Percentiles rank a stretch among this genome's conserved stretches.
Conservation (phyloP, 768 basidiomycete species). For the Mycena vulgaris region DNA sequence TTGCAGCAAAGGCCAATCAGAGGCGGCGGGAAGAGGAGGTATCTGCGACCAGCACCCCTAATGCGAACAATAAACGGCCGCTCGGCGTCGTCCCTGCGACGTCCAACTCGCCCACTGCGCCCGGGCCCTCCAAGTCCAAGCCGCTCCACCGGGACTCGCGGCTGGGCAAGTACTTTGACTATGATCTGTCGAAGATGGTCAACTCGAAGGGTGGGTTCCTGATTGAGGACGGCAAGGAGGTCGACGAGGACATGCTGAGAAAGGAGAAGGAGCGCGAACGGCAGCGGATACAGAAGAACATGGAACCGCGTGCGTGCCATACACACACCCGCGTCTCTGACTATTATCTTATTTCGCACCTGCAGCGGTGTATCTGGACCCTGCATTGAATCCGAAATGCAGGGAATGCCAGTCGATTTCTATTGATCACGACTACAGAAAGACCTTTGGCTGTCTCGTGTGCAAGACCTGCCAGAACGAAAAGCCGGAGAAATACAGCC, state of each 20-base stretch:
- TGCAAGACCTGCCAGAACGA: slow-evolving; percentile 94
- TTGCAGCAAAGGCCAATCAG: slow-evolving; percentile 81
- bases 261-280: slow-evolving; percentile 89
- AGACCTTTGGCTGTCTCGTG: slow-evolving; percentile 87
- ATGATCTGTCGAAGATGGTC: slow-evolving; percentile 96
- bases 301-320: slow-evolving; percentile 73
- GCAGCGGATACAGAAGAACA: slow-evolving; percentile 80
- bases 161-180: slow-evolving; percentile 95
- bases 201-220: slow-evolving; percentile 98
- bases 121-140: slow-evolving; percentile 62
- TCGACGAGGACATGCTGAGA: slow-evolving; percentile 79
- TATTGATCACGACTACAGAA: slow-evolving; percentile 86
- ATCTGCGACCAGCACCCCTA: slow-evolving; percentile 62
- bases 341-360: not conserved
- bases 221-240: slow-evolving; percentile 88
- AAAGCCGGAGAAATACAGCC: slow-evolving; percentile 92
- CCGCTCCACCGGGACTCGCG: slow-evolving; percentile 82
- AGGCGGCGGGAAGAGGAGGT: slow-evolving; percentile 73
- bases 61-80: slow-evolving; percentile 85
- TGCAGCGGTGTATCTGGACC: slow-evolving; percentile 85
- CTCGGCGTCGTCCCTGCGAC: slow-evolving; percentile 69
- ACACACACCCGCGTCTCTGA: not conserved
- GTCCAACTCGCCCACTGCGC: slow-evolving; percentile 73
- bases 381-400: slow-evolving; percentile 85
- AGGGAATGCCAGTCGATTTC: slow-evolving; percentile 89